Percentiles rank a stretch among this genome's conserved stretches.
These are phyloP conservation scores for Fraxinus ornus DNA, from an alignment of 305 asterid species.

Conservation along the genomic window DNA sequence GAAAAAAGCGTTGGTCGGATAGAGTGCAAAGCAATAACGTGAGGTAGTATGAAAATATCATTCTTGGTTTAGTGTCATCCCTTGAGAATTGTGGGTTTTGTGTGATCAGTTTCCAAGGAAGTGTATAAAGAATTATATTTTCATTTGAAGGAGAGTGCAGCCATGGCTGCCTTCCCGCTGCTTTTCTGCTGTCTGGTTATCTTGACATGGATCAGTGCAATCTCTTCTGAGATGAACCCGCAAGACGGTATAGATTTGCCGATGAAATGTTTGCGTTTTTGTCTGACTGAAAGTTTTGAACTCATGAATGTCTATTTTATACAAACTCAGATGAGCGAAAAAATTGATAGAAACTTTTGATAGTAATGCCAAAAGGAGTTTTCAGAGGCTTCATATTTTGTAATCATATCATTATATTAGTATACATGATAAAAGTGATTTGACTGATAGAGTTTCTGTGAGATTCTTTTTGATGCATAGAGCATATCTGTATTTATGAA, in stretches of 20 bases:
- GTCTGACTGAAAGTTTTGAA: neutral
- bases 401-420: neutral
- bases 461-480: neutral
- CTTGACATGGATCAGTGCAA: slow-evolving; percentile 15
- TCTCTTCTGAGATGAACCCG: slow-evolving; percentile 44
- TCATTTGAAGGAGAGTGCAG: slow-evolving; percentile 13
- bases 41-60: slow-evolving; percentile 23
- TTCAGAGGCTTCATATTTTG: neutral
- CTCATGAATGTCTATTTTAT: neutral
- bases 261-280: neutral
- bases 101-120: neutral
- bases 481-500: neutral
- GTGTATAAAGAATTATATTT: neutral
- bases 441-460: neutral
- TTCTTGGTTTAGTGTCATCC: slow-evolving; percentile 6
- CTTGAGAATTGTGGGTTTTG: slow-evolving; percentile 14
- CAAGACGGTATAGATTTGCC: slow-evolving; percentile 50
- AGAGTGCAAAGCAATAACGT: slow-evolving; percentile 33
- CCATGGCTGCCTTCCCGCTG: slow-evolving; percentile 50
- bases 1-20: slow-evolving; percentile 27
- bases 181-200: slow-evolving; percentile 34
- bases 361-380: neutral
- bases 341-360: neutral
- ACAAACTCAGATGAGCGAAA: neutral
- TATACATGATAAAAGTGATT: neutral